phyloP scores from a whole-genome alignment of 345 rosid genomes.

The Alliaria petiolata region DNA sequence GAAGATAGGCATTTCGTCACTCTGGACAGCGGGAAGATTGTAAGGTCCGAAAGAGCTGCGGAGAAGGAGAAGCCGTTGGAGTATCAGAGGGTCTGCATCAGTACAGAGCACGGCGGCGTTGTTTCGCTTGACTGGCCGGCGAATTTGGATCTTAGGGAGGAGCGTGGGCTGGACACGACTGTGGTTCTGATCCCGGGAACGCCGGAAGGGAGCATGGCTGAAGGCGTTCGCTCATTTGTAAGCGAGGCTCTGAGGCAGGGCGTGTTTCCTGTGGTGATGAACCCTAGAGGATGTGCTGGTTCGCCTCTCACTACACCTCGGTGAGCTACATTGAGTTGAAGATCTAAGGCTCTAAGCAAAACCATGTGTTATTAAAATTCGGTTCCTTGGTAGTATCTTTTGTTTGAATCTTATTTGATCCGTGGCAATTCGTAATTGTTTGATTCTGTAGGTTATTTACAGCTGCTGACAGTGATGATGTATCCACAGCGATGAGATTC shows the following conservation, averaged over 20 bases:
- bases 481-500: slow-evolving; percentile 68
- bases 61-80: slow-evolving; percentile 37
- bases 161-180: slow-evolving; percentile 81
- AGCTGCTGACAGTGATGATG: slow-evolving; percentile 97
- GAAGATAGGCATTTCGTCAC: slow-evolving; percentile 83
- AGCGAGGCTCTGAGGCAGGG: slow-evolving; percentile 60
- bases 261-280: slow-evolving; percentile 81
- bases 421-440: not conserved
- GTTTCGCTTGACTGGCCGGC: slow-evolving; percentile 89
- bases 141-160: slow-evolving; percentile 66
- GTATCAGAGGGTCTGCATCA: slow-evolving; percentile 71
- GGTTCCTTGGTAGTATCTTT: not conserved
- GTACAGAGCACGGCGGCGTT: slow-evolving; percentile 75
- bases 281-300: slow-evolving; percentile 97
- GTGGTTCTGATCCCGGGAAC: slow-evolving; percentile 81
- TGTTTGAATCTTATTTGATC: not conserved
- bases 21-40: slow-evolving; percentile 58
- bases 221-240: slow-evolving; percentile 52
- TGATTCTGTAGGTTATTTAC: slow-evolving; percentile 82
- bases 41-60: slow-evolving; percentile 16
- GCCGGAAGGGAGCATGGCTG: slow-evolving; percentile 65
- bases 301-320: slow-evolving; percentile 88
- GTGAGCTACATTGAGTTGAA: slow-evolving; percentile 35
- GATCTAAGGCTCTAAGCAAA: no score
- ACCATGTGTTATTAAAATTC: no score